Base-by-base conservation (phyloP, 495 filamentous ascomycete genomes). In the Achaetomiella virescens region DNA sequence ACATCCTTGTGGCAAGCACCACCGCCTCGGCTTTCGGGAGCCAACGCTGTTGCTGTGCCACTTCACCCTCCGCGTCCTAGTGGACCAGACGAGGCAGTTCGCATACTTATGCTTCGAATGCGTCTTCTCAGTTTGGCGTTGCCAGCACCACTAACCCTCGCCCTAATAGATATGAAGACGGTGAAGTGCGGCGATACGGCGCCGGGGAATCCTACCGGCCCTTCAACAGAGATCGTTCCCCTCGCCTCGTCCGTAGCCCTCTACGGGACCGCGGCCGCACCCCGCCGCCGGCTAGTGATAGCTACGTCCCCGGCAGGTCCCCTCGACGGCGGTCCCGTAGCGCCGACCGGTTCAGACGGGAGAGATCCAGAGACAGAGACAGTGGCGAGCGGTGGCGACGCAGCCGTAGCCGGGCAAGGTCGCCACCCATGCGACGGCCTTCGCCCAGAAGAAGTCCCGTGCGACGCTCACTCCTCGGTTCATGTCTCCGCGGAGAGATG, bases 151-250 rank as follows among this genome's bases (percentile, higher is more conserved):
- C 58, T 67, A 44, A 67, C 58, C 21, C 1, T 8, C 29, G 11
- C 3, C 20, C 42, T 15, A n/a, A 6, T 52, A 77, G 75, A 53
- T 78, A 77, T 61, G 77, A 79, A 54, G 78, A 81, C 42, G 79
- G 79, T 5, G 77, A 81, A 62, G 78, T 81, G 18, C 72, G 76
- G 38, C 72, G 72, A 55, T 78, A 80, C 60, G 79, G 79, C 25
- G 76, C 72, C n/a, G 79, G 79, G 0, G 79, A 82, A 66, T 78
- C 75, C 17, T 82, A 81, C 58, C 64, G 78, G 33, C 79, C 79
- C 5, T 73, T 69, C 48, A 76, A 75, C 55, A 70, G 76, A 6
- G 72, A 74, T 53, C 73, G 75, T 24, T 75, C 76, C 12, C 73
- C 70, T 31, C 67, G 70, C 31, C 66, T 72, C 53, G 69, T 69